Conservation (phyloP, 2,329 filamentous ascomycete species). For the Fusarium fujikuroi region DNA sequence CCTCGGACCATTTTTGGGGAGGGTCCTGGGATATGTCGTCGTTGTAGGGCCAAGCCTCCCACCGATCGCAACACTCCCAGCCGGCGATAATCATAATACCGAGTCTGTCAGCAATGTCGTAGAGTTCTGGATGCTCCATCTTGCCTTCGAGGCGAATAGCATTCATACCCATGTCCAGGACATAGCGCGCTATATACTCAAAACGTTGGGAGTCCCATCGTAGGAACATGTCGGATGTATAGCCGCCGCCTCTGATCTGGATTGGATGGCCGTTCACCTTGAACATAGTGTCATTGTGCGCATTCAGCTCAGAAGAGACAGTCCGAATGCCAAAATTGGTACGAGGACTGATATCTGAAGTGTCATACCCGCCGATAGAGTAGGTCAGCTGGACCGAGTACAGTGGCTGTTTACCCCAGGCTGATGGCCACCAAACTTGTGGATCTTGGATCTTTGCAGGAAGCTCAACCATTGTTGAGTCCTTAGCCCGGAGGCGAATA, state of each 20-base stretch:
- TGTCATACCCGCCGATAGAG: background rate
- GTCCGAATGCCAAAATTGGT: background rate
- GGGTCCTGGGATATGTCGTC: background rate
- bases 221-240: background rate
- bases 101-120: background rate
- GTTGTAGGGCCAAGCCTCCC: background rate
- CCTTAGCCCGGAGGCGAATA: background rate
- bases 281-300: background rate
- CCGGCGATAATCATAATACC: background rate
- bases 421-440: background rate
- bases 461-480: background rate
- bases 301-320: background rate
- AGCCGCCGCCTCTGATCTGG: background rate
- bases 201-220: background rate
- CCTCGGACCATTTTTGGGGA: background rate
- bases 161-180: background rate
- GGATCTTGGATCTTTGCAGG: background rate
- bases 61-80: background rate
- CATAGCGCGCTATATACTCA: background rate
- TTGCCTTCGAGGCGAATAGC: background rate
- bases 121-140: background rate
- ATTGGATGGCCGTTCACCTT: background rate
- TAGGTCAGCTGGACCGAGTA: background rate
- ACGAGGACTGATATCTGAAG: background rate
- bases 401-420: background rate